A percentile compares a stretch with the other conserved stretches of the same genome.
These are phyloP conservation scores for Phytophthora fragariaefolia DNA, from an alignment of 352 stramenopile species.

Conservation along the genomic window DNA sequence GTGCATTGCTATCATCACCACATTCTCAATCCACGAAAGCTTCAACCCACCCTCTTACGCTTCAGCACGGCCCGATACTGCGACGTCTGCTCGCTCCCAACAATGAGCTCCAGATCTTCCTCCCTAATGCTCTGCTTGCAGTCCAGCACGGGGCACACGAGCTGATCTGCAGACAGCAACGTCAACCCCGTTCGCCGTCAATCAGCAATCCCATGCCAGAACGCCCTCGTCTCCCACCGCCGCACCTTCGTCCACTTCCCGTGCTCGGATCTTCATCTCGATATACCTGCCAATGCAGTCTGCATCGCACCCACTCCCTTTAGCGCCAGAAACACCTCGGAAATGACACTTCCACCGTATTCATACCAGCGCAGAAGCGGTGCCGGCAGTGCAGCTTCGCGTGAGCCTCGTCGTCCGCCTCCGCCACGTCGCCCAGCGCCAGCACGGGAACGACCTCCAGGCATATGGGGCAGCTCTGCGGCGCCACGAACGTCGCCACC, in stretches of 20 bases:
- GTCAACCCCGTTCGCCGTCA: background rate
- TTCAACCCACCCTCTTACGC: conserved; percentile 57
- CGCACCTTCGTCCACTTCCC: conserved; percentile 69
- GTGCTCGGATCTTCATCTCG: conserved; percentile 60
- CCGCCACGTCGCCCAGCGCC: conserved; percentile 40
- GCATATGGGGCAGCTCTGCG: conserved; percentile 61
- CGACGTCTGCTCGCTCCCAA: conserved; percentile 28
- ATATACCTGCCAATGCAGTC: conserved; percentile 63
- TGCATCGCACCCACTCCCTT: conserved; percentile 15
- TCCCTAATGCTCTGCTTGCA: conserved; percentile 51
- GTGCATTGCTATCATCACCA: no score
- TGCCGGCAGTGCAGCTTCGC: conserved; percentile 61
- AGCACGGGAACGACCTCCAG: conserved; percentile 62
- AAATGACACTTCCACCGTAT: background rate
- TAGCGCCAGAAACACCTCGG: background rate
- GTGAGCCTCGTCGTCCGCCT: conserved; percentile 31
- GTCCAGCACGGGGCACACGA: conserved; percentile 66
- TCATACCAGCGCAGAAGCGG: conserved; percentile 59
- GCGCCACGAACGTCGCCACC: conserved; percentile 51
- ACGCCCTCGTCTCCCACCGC: background rate
- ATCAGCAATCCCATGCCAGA: no score
- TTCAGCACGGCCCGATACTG: conserved; percentile 48
- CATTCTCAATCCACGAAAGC: background rate
- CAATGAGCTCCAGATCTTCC: conserved; percentile 45
- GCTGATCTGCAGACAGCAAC: conserved; percentile 51